These are phyloP conservation scores for Chlorella sorokiniana DNA, from an alignment of 139 green algal genomes.

Conservation along the genomic window DNA sequence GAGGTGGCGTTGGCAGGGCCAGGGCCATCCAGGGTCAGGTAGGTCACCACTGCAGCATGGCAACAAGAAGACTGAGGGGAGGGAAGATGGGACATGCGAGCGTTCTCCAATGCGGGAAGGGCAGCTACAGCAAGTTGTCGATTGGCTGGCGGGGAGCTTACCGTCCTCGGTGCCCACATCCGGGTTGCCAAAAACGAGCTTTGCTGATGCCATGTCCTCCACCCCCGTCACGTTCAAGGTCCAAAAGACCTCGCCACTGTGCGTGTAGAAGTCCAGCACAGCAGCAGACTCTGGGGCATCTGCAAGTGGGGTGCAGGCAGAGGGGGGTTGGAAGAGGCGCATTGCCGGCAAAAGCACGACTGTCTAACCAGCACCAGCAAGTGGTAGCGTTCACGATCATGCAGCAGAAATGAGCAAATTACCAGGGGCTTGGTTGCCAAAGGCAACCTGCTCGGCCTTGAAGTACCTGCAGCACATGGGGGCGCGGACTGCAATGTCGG, in stretches of 20 bases:
- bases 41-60: neutral
- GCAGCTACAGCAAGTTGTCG: neutral
- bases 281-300: slow-evolving; percentile 5
- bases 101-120: too few relatives aligned
- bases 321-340: neutral
- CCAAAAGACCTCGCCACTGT: neutral
- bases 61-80: neutral
- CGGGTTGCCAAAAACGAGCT: slow-evolving; percentile 14
- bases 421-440: slow-evolving; percentile 1
- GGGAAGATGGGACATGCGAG: neutral
- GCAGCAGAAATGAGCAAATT: neutral
- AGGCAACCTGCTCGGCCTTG: neutral
- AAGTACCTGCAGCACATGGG: neutral
- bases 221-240: slow-evolving; percentile 8
- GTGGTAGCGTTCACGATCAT: too few relatives aligned
- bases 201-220: neutral
- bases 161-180: neutral
- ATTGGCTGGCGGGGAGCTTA: neutral
- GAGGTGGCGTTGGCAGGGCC: neutral
- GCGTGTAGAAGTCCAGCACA: slow-evolving; percentile 5
- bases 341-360: neutral
- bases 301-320: neutral
- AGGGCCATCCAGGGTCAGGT: neutral
- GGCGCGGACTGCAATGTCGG: too few relatives aligned
- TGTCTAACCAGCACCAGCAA: neutral